A percentile compares a stretch with the other conserved stretches of the same genome.
These are phyloP conservation scores for Arabidopsis lyrata DNA, from an alignment of 441 rosid species.

Conservation along the genomic window DNA sequence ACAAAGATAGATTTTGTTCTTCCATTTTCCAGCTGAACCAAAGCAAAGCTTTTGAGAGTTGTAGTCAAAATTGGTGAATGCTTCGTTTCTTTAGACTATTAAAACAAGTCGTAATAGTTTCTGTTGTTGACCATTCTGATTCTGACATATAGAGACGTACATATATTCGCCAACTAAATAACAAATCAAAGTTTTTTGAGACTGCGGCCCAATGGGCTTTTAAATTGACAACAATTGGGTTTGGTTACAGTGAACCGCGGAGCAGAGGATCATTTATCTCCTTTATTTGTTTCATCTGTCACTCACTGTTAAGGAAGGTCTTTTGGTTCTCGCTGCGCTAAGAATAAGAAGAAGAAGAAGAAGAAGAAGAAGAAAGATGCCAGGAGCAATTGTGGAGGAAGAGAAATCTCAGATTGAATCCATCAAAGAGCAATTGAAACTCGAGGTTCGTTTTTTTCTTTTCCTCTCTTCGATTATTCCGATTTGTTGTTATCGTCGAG, in stretches of 20 bases:
- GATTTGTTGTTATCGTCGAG: background rate
- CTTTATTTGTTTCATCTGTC: background rate
- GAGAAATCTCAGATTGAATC: constrained; percentile 22
- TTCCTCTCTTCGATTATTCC: background rate
- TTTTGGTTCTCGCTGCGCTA: background rate
- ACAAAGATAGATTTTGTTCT: constrained; percentile 39
- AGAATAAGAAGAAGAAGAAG: background rate
- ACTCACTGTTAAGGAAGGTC: background rate
- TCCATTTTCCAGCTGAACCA: constrained; percentile 31
- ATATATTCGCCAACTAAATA: background rate
- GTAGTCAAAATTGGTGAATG: background rate
- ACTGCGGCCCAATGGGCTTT: constrained; percentile 28
- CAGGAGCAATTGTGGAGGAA: constrained; percentile 36
- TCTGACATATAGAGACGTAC: background rate
- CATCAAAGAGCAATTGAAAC: constrained; percentile 41
- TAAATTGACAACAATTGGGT: background rate
- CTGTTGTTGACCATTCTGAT: background rate
- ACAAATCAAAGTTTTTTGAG: background rate
- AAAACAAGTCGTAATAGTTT: background rate
- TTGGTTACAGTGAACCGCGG: constrained; percentile 1
- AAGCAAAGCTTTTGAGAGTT: background rate
- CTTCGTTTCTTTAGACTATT: background rate
- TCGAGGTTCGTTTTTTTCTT: constrained; percentile 25
- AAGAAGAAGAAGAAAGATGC: constrained; percentile 23
- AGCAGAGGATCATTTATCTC: constrained; percentile 1